Evolutionary conservation across 2,329 filamentous ascomycete genomes (phyloP).

Genomic region (Mycosphaerella sp.): DNA sequence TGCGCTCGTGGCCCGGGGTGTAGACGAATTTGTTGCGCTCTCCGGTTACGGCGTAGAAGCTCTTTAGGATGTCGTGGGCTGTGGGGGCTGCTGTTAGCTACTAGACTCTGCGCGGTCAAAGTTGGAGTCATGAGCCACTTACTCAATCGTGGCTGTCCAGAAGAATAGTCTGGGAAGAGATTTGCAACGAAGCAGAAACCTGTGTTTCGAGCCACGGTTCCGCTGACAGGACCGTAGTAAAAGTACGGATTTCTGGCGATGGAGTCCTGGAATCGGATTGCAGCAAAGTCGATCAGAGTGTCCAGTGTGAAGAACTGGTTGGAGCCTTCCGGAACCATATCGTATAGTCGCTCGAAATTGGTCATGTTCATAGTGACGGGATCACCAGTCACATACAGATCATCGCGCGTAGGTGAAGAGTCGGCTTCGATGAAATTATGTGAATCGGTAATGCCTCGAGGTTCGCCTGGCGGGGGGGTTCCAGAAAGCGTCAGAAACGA

Average conservation of each 20-base stretch:
- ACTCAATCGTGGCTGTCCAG: slow-evolving; percentile 29
- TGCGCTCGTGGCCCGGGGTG: slow-evolving; percentile 20
- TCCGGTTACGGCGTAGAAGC: slow-evolving; percentile 23
- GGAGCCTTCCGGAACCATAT: slow-evolving; percentile 17
- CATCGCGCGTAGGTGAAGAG: slow-evolving; percentile 48
- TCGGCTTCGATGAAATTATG: slow-evolving; percentile 54
- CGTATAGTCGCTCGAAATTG: slow-evolving; percentile 47
- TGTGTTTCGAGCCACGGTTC: slow-evolving; percentile 25
- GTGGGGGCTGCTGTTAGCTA: not conserved
- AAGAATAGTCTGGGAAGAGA: slow-evolving; percentile 31
- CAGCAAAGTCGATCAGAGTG: slow-evolving; percentile 28
- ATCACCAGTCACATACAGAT: slow-evolving; percentile 46
- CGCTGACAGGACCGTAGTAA: slow-evolving; percentile 30
- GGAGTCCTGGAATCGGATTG: slow-evolving; percentile 24
- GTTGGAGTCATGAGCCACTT: slow-evolving; percentile 21
- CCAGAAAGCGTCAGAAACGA: slow-evolving; percentile 9
- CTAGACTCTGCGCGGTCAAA: too few relatives aligned
- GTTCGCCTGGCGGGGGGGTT: slow-evolving; percentile 12
- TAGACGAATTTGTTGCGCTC: slow-evolving; percentile 20
- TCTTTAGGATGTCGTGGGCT: slow-evolving; percentile 24
- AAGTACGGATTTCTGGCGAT: slow-evolving; percentile 29
- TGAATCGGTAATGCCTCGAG: slow-evolving; percentile 40
- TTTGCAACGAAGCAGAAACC: slow-evolving; percentile 25
- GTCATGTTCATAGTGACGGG: slow-evolving; percentile 48
- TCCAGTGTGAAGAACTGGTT: slow-evolving; percentile 29